A percentile compares a stretch with the other conserved stretches of the same genome.
These are phyloP conservation scores for Vickermania spadyakhi DNA, from an alignment of 208 protist genomes.

Conservation along the genomic window DNA sequence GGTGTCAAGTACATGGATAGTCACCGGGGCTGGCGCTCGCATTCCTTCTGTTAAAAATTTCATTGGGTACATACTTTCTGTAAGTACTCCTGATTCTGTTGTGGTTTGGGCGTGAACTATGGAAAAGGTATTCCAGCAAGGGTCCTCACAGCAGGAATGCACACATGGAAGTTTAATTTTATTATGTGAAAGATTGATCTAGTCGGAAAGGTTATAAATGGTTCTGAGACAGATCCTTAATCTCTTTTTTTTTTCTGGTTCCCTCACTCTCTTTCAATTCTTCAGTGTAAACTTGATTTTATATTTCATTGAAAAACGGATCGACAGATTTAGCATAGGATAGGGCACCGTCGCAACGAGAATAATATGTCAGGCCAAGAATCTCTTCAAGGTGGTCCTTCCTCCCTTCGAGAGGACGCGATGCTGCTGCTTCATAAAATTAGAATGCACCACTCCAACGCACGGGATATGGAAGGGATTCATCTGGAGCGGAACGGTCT, in stretches of 20 bases:
- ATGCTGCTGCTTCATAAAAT: background rate
- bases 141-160: no score
- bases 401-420: background rate
- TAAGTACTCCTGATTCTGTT: background rate
- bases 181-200: no score
- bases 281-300: slow-evolving; percentile 4
- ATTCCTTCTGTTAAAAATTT: background rate
- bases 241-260: background rate
- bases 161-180: no score
- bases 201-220: no score
- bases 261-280: background rate
- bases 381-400: background rate
- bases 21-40: background rate
- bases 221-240: no score
- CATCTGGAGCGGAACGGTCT: background rate
- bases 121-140: no score
- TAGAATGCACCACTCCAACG: background rate
- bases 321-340: no score
- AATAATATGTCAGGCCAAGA: background rate
- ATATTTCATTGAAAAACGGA: background rate
- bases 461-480: background rate
- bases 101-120: background rate
- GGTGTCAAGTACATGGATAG: background rate
- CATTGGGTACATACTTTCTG: background rate
- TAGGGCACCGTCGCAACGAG: no score